These are phyloP conservation scores for Penicillium antarcticum DNA, from an alignment of 495 filamentous ascomycete species.

Conservation along the genomic window DNA sequence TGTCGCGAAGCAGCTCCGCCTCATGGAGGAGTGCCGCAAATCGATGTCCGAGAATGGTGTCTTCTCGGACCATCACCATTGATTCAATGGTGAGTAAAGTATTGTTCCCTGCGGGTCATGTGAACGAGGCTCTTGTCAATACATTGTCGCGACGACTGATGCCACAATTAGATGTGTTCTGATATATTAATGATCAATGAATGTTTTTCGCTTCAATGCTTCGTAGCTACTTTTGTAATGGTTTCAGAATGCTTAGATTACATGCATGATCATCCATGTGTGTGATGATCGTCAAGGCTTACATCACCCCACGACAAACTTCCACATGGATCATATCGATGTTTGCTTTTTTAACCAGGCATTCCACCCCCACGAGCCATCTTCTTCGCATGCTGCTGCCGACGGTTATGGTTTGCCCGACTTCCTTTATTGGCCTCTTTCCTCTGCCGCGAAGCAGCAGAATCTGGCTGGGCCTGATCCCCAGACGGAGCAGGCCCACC, in stretches of 20 bases:
- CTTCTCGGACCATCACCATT: slow-evolving; percentile 26
- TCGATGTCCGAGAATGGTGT: slow-evolving; percentile 44
- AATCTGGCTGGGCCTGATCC: slow-evolving; percentile 48
- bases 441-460: slow-evolving; percentile 58
- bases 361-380: slow-evolving; percentile 63
- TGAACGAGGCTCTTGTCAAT: slow-evolving; percentile 5
- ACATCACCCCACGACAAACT: background rate
- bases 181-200: slow-evolving; percentile 13
- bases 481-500: slow-evolving; percentile 31
- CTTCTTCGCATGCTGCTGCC: slow-evolving; percentile 74
- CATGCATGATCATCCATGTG: slow-evolving; percentile 15
- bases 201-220: slow-evolving; percentile 3
- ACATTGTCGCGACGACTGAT: slow-evolving; percentile 1
- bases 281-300: background rate
- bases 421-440: slow-evolving; percentile 78
- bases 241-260: slow-evolving; percentile 1
- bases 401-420: slow-evolving; percentile 74
- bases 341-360: slow-evolving; percentile 34
- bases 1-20: slow-evolving; percentile 80
- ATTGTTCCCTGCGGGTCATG: slow-evolving; percentile 8
- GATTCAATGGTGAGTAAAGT: slow-evolving; percentile 11
- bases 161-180: background rate
- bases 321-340: background rate
- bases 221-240: background rate
- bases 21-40: slow-evolving; percentile 83